Conservation (phyloP, 495 filamentous ascomycete species). For the Penicillium cosmopolitanum region DNA sequence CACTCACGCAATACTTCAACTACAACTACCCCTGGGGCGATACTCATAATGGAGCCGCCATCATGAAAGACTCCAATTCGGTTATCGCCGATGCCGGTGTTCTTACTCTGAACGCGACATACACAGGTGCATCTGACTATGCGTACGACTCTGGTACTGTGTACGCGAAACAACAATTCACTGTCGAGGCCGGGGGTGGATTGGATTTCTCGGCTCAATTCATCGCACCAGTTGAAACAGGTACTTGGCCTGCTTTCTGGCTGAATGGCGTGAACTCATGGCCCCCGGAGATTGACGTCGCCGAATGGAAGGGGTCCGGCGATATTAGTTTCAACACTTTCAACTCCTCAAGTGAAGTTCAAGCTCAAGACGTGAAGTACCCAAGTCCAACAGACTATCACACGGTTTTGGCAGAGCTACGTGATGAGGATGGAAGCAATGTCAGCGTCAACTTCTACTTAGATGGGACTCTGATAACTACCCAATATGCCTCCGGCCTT, state of each 20-base stretch:
- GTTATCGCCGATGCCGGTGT: slow-evolving; percentile 51
- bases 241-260: slow-evolving; percentile 67
- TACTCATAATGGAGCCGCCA: slow-evolving; percentile 60
- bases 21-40: slow-evolving; percentile 55
- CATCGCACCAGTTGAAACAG: slow-evolving; percentile 51
- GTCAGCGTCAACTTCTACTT: slow-evolving; percentile 57
- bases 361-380: slow-evolving; percentile 53
- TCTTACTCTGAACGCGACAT: slow-evolving; percentile 30
- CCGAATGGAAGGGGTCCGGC: slow-evolving; percentile 65
- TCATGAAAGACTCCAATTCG: slow-evolving; percentile 59
- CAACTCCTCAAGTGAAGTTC: slow-evolving; percentile 54
- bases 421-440: slow-evolving; percentile 57
- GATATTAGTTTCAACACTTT: slow-evolving; percentile 66
- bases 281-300: slow-evolving; percentile 65
- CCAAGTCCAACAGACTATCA: slow-evolving; percentile 51
- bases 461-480: slow-evolving; percentile 52
- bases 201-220: slow-evolving; percentile 44
- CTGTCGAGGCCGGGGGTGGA: slow-evolving; percentile 26
- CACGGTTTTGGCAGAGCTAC: slow-evolving; percentile 52
- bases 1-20: slow-evolving; percentile 55
- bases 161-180: slow-evolving; percentile 27
- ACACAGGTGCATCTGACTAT: slow-evolving; percentile 56
- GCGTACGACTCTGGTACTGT: slow-evolving; percentile 37
- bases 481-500: slow-evolving; percentile 55
- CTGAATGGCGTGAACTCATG: slow-evolving; percentile 57